A percentile compares a stretch with the other conserved stretches of the same genome.
These are phyloP conservation scores for Chamaenerion angustifolium DNA, from an alignment of 345 rosid species.

Conservation along the genomic window DNA sequence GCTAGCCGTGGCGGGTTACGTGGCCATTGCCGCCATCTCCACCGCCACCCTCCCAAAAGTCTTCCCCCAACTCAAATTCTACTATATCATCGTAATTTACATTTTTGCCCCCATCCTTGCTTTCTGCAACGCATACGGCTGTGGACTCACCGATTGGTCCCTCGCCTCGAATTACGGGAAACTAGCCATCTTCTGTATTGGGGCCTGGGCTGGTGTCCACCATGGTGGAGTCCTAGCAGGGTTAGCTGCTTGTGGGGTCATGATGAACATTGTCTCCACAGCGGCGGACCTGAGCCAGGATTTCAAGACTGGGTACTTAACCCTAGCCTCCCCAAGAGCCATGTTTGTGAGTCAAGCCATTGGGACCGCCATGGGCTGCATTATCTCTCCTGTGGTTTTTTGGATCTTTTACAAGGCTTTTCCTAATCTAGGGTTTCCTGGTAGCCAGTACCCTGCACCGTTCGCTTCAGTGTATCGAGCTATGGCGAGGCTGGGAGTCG, in stretches of 20 bases:
- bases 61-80: conserved; percentile 59
- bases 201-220: conserved; percentile 58
- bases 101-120: conserved; percentile 56
- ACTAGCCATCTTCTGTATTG: conserved; percentile 55
- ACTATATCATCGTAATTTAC: conserved; percentile 51
- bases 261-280: conserved; percentile 82
- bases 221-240: conserved; percentile 73
- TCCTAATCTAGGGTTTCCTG: conserved; percentile 34
- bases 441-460: conserved; percentile 50
- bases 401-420: conserved; percentile 77
- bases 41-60: conserved; percentile 40
- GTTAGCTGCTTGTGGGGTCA: conserved; percentile 74
- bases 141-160: conserved; percentile 83
- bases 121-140: conserved; percentile 73
- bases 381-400: conserved; percentile 61
- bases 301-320: conserved; percentile 76
- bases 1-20: conserved; percentile 46
- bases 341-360: conserved; percentile 71
- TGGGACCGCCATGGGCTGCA: conserved; percentile 80
- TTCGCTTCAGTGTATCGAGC: conserved; percentile 36
- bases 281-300: conserved; percentile 80
- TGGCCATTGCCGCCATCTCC: conserved; percentile 36
- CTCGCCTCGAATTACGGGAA: conserved; percentile 76
- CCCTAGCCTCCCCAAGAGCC: conserved; percentile 66
- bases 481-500: conserved; percentile 57